Base-by-base conservation (phyloP, 2,329 filamentous ascomycete species). In the Scedosporium minutisporum region DNA sequence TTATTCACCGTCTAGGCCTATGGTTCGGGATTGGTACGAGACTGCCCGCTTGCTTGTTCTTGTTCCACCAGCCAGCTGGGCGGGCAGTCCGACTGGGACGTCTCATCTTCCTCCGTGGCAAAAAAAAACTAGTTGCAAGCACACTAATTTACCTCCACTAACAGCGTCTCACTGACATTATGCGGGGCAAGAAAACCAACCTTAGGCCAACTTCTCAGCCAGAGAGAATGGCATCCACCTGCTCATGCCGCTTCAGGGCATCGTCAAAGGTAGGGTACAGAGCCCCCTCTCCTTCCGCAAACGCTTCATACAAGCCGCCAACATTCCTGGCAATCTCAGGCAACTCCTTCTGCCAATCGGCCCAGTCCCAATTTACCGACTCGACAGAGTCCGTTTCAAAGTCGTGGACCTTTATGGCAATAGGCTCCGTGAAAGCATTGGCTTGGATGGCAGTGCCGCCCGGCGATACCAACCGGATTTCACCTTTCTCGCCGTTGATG, bases 401-500 rank as follows among this genome's bases (percentile, higher is more conserved):
- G 23, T 55, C 21, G 7, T 55, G 51, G 12, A 55, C 51, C 51
- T 27, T 23, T 9, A 55, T 23, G 4, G 5, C 18, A 6, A 55
- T 12, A 2, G 51, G 51, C 23, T 14, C 21, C 1, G 9, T 16
- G 23, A 23, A 55, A 5, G 51, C 51, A 23, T 55, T 23, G 18
- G 51, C 51, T 16, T 55, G 51, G 6, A 75, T 63, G 0, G 65
- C 33, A 0, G 71, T 65, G 0, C 73, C 72, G 0, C 66, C 69
- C 4, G 65, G 64, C 0, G 73, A 69, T 0, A 70, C 71, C 0
- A 82, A 66, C 14, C 77, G 71, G 3, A 83, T 72, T 69, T 84
- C 80, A 0, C 80, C 81, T 64, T 76, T 78, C 60, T 80, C 77
- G 21, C 83, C 82, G 55, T 78, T 73, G 46, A 86, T 77, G 6